Evolutionary conservation across 1,139 yeast genomes (phyloP), one percentile per base, ranked within the genome.

Genomic region (Torulaspora globosa): DNA sequence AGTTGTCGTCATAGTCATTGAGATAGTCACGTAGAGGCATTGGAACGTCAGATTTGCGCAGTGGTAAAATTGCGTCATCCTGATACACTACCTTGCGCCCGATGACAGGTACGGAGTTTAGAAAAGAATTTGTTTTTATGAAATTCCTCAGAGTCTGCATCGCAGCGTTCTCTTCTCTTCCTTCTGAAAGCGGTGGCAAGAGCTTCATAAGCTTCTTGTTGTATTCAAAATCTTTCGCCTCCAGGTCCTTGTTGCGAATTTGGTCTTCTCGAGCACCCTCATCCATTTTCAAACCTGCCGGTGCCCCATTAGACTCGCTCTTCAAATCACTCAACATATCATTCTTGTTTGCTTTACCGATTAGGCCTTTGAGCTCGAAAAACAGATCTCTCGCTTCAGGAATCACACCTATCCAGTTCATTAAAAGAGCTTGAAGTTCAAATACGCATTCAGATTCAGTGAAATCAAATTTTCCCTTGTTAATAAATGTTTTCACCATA

Each of bases 321-420:
- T 33, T 30, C n/a, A 19, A 16, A 3, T 44, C 36, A 23, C 33
- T 36, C 8, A 35, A 32, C n/a, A 19, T 19, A 3, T 44, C 33
- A 23, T 33, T 36, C 16, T 18, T 37, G 29, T 45, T 43, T 12
- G 46, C 33, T 30, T 43, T 48, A 10, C 49, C 50, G 7, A 57
- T 41, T 6, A 44, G 36, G n/a, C 56, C 36, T 34, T 67, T 66
- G 14, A 69, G 51, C 39, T 52, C 55, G 51, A 70, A 71, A 50
- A 66, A 69, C 11, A 71, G 46, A 3, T 59, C 62, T 39, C 66
- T 63, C 3, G 79, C 78, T 29, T 73, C 78, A 0, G 76, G 74
- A 4, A 73, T 53, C 43, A 73, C 70, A 5, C 84, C 79, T 39
- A 82, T 77, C 81, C 85, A 82, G 49, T 75, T 76, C 56, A 83